phyloP scores from a whole-genome alignment of 352 stramenopile genomes.

The Globisporangium paddicum region DNA sequence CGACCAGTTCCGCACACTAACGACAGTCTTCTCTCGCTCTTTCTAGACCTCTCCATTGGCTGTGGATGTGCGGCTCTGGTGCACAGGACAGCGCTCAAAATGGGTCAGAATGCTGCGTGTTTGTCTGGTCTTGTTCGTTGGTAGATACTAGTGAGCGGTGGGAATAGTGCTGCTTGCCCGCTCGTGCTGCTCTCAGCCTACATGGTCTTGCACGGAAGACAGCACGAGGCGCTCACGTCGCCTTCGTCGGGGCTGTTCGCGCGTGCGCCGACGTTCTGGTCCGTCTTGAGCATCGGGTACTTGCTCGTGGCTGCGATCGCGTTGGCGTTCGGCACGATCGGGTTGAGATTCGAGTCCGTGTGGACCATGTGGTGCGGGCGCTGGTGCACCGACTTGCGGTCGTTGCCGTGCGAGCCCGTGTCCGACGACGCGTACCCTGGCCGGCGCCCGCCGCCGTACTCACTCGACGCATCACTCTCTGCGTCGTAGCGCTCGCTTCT shows the following conservation, averaged over 20 bases:
- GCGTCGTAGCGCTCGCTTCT: constrained; percentile 77
- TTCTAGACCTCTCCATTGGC: neutral
- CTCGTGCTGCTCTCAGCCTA: constrained; percentile 18
- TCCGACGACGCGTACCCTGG: constrained; percentile 55
- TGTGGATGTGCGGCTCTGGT: neutral
- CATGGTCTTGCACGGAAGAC: constrained; percentile 61
- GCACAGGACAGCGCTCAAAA: neutral
- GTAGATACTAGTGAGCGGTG: neutral
- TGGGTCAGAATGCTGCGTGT: neutral
- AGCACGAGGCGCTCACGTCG: constrained; percentile 44
- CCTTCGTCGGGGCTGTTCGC: constrained; percentile 27
- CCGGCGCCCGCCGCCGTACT: constrained; percentile 53
- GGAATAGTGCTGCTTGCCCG: neutral
- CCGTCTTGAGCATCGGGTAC: constrained; percentile 78
- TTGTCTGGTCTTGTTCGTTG: neutral
- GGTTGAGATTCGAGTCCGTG: constrained; percentile 54
- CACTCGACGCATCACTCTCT: constrained; percentile 80
- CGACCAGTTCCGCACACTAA: neutral
- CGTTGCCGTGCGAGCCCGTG: constrained; percentile 46
- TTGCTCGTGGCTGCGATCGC: constrained; percentile 42
- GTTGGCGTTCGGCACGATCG: constrained; percentile 69
- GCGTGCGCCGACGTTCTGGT: constrained; percentile 51
- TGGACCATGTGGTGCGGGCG: constrained; percentile 33
- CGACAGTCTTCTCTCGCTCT: neutral
- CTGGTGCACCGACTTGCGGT: constrained; percentile 21